phyloP scores from a whole-genome alignment of 371 early-diverging fungal species.

The Dipsacomyces acuminosporus region DNA sequence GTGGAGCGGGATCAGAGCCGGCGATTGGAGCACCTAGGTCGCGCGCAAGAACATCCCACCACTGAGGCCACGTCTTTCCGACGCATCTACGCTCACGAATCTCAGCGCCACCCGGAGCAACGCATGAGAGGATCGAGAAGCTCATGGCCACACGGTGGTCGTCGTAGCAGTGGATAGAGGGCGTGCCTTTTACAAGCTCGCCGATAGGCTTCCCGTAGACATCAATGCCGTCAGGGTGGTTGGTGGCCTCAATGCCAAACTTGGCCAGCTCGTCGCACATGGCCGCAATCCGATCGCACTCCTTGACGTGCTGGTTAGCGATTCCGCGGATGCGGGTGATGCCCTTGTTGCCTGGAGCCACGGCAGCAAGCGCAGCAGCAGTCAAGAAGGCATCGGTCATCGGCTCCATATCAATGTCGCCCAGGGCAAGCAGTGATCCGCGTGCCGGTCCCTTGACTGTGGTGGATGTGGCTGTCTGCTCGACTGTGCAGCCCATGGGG shows the following conservation, averaged over 20 bases:
- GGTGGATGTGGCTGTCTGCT: slow-evolving; percentile 80
- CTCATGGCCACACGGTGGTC: slow-evolving; percentile 98
- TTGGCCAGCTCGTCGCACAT: slow-evolving; percentile 90
- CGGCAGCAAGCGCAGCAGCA: slow-evolving; percentile 89
- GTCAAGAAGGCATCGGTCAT: slow-evolving; percentile 99
- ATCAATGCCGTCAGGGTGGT: slow-evolving; percentile 87
- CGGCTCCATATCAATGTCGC: slow-evolving; percentile 90
- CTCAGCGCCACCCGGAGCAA: slow-evolving; percentile 67
- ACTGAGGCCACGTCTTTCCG: slow-evolving; percentile 96
- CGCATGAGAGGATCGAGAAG: slow-evolving; percentile 79
- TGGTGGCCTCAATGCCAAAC: slow-evolving; percentile 81
- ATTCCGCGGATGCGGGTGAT: slow-evolving; percentile 88
- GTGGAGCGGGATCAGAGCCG: slow-evolving; percentile 64
- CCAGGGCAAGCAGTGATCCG: slow-evolving; percentile 67
- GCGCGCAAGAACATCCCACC: slow-evolving; percentile 92
- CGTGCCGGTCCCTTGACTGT: slow-evolving; percentile 86
- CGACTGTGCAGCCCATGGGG: slow-evolving; percentile 89
- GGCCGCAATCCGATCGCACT: slow-evolving; percentile 95
- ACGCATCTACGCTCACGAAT: slow-evolving; percentile 92
- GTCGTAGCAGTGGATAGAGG: slow-evolving; percentile 75
- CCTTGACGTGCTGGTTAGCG: slow-evolving; percentile 97
- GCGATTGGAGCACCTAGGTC: slow-evolving; percentile 65
- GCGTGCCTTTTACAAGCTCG: slow-evolving; percentile 57
- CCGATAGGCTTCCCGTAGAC: slow-evolving; percentile 62
- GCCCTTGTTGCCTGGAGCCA: slow-evolving; percentile 51